These are phyloP conservation scores for Yueomyces sp. DNA, from an alignment of 805 yeast genomes.

Conservation along the genomic window DNA sequence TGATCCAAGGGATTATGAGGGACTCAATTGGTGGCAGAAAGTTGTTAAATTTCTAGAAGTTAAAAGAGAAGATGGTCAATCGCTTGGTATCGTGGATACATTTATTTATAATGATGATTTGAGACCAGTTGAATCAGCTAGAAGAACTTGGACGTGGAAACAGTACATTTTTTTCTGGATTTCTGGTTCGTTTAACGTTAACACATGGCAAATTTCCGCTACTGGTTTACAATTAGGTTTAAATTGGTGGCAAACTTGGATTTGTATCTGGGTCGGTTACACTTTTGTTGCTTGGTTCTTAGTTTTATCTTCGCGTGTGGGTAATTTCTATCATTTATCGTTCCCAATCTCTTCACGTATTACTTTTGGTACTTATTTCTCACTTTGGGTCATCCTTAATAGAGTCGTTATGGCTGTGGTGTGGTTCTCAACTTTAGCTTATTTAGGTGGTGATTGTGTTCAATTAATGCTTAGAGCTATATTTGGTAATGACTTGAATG, in stretches of 20 bases:
- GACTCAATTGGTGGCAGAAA: neutral
- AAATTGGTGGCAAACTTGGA: constrained; percentile 89
- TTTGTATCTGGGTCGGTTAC: constrained; percentile 82
- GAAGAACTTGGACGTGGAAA: constrained; percentile 77
- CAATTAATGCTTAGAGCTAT: constrained; percentile 66
- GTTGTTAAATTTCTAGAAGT: neutral
- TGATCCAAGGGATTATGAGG: neutral
- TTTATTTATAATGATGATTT: constrained; percentile 70
- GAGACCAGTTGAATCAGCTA: constrained; percentile 58
- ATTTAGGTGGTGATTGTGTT: constrained; percentile 80
- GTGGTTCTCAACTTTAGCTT: constrained; percentile 82
- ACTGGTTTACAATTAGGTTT: constrained; percentile 71
- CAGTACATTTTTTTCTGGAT: constrained; percentile 77
- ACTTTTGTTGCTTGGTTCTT: constrained; percentile 57
- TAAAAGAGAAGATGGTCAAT: neutral
- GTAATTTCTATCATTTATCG: constrained; percentile 68
- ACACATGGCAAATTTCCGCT: constrained; percentile 87
- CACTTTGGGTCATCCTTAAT: constrained; percentile 78
- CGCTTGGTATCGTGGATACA: constrained; percentile 6
- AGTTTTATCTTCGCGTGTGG: constrained; percentile 59
- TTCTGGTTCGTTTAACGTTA: constrained; percentile 81
- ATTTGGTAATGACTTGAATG: constrained; percentile 53
- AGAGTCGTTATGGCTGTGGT: constrained; percentile 80
- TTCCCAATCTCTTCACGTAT: constrained; percentile 78
- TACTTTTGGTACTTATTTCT: constrained; percentile 79